These are phyloP conservation scores for Microdochium bolleyi DNA, from an alignment of 2,329 filamentous ascomycete species.

Conservation along the genomic window DNA sequence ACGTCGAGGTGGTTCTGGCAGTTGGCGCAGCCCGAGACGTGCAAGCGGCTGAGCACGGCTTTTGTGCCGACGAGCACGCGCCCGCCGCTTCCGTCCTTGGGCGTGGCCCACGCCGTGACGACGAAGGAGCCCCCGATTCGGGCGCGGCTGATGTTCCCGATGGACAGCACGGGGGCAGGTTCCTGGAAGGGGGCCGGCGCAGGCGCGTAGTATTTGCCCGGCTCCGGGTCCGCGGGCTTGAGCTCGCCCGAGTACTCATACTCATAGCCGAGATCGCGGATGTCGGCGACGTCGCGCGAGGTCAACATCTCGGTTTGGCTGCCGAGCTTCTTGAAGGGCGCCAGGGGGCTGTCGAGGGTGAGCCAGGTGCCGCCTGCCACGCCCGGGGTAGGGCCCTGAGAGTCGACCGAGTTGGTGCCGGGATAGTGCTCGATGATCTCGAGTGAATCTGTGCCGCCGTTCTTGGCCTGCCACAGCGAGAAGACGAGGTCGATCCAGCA, in stretches of 20 bases:
- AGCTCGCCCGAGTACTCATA: conserved; percentile 2
- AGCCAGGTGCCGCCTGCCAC: conserved; percentile 2
- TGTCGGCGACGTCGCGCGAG: conserved; percentile 3
- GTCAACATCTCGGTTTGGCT: neutral
- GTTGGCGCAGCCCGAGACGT: no score
- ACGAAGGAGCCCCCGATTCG: conserved; percentile 14
- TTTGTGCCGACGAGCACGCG: no score
- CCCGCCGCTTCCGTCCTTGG: neutral
- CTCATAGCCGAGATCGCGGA: conserved; percentile 7
- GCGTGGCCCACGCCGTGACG: conserved; percentile 7
- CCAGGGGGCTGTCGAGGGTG: conserved; percentile 7
- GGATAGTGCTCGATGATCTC: conserved; percentile 4
- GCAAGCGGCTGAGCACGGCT: no score
- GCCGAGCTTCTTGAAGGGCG: conserved; percentile 5
- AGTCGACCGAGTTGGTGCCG: conserved; percentile 6
- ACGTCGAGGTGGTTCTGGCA: no score
- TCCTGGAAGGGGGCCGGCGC: neutral
- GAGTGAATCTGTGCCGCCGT: conserved; percentile 2
- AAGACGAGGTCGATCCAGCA: conserved; percentile 19
- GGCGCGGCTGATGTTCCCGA: conserved; percentile 11
- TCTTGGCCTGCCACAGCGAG: conserved; percentile 18
- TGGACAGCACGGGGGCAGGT: neutral
- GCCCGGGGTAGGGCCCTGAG: conserved; percentile 5
- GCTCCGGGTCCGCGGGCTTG: no score
- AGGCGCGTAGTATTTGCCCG: no score